Conservation (phyloP, 2,329 filamentous ascomycete species). For the Stylonectria norvegica region DNA sequence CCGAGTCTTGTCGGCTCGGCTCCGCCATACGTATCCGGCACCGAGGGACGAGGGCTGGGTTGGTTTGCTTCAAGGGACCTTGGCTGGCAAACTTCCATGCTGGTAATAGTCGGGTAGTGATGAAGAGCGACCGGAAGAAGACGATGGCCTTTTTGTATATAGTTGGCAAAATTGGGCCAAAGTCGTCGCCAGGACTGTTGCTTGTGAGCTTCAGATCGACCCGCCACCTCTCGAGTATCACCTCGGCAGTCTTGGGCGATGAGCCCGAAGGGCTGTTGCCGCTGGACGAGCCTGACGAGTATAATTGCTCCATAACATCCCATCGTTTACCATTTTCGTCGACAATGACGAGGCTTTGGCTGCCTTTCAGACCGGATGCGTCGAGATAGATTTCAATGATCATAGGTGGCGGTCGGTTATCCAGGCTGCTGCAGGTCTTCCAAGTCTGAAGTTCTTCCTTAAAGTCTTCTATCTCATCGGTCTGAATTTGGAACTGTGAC, state of each 20-base stretch:
- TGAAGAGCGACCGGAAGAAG: conserved; percentile 84
- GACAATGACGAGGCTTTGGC: conserved; percentile 80
- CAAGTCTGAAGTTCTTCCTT: conserved; percentile 76
- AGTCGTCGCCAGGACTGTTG: conserved; percentile 55
- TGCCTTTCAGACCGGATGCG: conserved; percentile 71
- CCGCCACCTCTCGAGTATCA: conserved; percentile 88
- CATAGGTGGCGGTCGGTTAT: conserved; percentile 75
- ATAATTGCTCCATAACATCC: conserved; percentile 84
- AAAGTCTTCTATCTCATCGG: conserved; percentile 88
- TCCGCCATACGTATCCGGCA: conserved; percentile 73
- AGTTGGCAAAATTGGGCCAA: conserved; percentile 67
- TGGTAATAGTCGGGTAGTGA: conserved; percentile 77
- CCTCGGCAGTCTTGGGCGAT: conserved; percentile 58
- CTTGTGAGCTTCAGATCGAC: conserved; percentile 65
- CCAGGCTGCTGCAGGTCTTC: conserved; percentile 74
- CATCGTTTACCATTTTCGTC: conserved; percentile 89
- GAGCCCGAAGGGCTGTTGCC: conserved; percentile 39
- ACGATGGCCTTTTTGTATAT: conserved; percentile 98
- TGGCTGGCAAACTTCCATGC: conserved; percentile 80
- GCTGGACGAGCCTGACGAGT: conserved; percentile 55
- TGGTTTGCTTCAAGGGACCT: conserved; percentile 67
- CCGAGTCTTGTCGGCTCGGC: conserved; percentile 51
- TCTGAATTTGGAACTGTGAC: conserved; percentile 84
- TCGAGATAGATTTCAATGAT: conserved; percentile 90
- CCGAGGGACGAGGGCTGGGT: conserved; percentile 65